Conservation (phyloP, 2,329 filamentous ascomycete species). For the Phialocephala subalpina region DNA sequence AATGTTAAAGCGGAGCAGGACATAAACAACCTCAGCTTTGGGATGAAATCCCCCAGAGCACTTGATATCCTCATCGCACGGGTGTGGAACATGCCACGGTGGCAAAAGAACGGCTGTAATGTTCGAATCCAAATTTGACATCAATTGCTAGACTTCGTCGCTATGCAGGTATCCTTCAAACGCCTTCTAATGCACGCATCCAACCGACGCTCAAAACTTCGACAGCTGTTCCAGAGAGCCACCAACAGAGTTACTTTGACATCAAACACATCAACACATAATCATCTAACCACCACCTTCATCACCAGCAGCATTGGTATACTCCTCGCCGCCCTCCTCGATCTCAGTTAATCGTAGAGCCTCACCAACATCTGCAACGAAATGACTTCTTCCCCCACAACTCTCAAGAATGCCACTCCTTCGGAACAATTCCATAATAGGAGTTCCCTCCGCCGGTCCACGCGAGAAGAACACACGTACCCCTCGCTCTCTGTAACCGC, state of each 20-base stretch:
- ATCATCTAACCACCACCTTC: slow-evolving; percentile 31
- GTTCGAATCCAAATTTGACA: too few relatives aligned
- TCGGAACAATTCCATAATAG: slow-evolving; percentile 71
- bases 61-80: too few relatives aligned
- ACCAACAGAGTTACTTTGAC: slow-evolving; percentile 5
- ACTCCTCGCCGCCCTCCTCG: slow-evolving; percentile 50
- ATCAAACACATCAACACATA: background rate
- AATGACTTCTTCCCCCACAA: slow-evolving; percentile 79
- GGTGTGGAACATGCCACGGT: too few relatives aligned
- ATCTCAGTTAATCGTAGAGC: slow-evolving; percentile 83
- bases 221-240: background rate
- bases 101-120: too few relatives aligned
- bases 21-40: background rate
- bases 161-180: slow-evolving; percentile 11
- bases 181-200: slow-evolving; percentile 24
- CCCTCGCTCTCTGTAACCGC: slow-evolving; percentile 77
- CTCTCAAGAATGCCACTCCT: slow-evolving; percentile 85
- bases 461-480: slow-evolving; percentile 80
- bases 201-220: slow-evolving; percentile 15
- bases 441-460: slow-evolving; percentile 49
- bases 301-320: slow-evolving; percentile 36
- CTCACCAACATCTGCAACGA: slow-evolving; percentile 84
- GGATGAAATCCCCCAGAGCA: background rate
- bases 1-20: background rate
- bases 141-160: background rate